phyloP scores from a whole-genome alignment of 495 filamentous ascomycete genomes.

The Diplogelasinospora grovesii region DNA sequence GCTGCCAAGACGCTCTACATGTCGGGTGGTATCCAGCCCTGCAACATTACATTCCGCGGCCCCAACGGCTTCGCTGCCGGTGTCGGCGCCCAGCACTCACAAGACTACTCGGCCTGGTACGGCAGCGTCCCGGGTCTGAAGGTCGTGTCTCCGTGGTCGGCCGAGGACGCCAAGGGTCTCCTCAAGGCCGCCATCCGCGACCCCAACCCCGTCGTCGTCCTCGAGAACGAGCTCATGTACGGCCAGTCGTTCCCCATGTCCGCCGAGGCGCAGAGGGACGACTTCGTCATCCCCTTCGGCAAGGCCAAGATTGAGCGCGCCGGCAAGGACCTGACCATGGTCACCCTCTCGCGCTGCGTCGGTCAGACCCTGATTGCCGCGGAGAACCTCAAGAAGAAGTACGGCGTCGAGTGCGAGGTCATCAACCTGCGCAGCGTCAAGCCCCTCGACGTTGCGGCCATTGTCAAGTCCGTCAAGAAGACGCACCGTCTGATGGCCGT shows the following conservation, averaged over 20 bases:
- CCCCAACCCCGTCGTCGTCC: slow-evolving; percentile 89
- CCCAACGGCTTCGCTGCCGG: slow-evolving; percentile 96
- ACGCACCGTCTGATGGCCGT: slow-evolving; percentile 86
- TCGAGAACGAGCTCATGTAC: slow-evolving; percentile 98
- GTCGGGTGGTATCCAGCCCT: slow-evolving; percentile 98
- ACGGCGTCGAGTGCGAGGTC: slow-evolving; percentile 92
- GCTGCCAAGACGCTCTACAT: slow-evolving; percentile 99
- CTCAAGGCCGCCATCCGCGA: slow-evolving; percentile 97
- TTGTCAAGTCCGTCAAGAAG: slow-evolving; percentile 97
- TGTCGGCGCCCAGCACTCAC: slow-evolving; percentile 95
- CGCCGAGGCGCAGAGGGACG: slow-evolving; percentile 85
- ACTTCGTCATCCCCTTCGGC: slow-evolving; percentile 93
- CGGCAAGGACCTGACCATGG: slow-evolving; percentile 93
- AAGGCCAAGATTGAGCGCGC: slow-evolving; percentile 98
- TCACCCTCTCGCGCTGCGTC: slow-evolving; percentile 89
- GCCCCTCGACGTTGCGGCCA: slow-evolving; percentile 89
- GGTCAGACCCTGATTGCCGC: slow-evolving; percentile 87
- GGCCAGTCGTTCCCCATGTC: slow-evolving; percentile 93
- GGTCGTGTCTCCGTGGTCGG: slow-evolving; percentile 90
- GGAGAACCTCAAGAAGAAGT: slow-evolving; percentile 85
- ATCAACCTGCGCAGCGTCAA: slow-evolving; percentile 97
- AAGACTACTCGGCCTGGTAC: slow-evolving; percentile 98
- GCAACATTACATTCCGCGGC: slow-evolving; percentile 98
- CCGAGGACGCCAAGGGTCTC: slow-evolving; percentile 96
- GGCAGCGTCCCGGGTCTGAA: slow-evolving; percentile 95